phyloP scores from a whole-genome alignment of 805 yeast genomes.

The Wickerhamomyces xylosicus region DNA sequence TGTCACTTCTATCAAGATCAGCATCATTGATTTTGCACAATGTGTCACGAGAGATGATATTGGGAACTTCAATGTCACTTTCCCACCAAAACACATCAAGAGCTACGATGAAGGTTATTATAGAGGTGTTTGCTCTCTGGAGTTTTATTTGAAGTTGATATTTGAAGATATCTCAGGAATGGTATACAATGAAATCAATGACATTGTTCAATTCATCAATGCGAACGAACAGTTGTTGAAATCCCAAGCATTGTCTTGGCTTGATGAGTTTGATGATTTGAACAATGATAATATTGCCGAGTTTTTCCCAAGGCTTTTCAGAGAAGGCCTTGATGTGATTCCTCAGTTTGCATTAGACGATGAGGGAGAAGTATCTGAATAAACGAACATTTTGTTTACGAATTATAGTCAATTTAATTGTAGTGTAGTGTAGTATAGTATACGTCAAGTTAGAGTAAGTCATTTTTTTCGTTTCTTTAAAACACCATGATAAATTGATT shows the following conservation, averaged over 20 bases:
- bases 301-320: conserved; percentile 6
- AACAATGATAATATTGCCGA: conserved; percentile 23
- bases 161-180: conserved; percentile 44
- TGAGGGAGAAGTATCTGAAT: conserved; percentile 19
- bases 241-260: conserved; percentile 23
- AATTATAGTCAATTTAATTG: too few relatives aligned
- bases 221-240: conserved; percentile 14
- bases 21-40: conserved; percentile 93
- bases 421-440: too few relatives aligned
- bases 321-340: conserved; percentile 10
- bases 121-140: conserved; percentile 68
- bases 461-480: too few relatives aligned
- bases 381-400: background rate
- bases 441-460: too few relatives aligned
- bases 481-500: background rate
- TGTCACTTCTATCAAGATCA: conserved; percentile 30
- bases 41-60: conserved; percentile 62
- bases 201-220: conserved; percentile 11
- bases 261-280: conserved; percentile 26
- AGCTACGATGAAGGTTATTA: conserved; percentile 75
- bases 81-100: conserved; percentile 62
- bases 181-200: conserved; percentile 20
- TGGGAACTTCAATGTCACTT: conserved; percentile 30
- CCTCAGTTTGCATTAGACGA: conserved; percentile 19
- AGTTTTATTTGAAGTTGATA: conserved; percentile 52